phyloP scores from a whole-genome alignment of 495 filamentous ascomycete species.

The Aspergillus incahuasiensis region DNA sequence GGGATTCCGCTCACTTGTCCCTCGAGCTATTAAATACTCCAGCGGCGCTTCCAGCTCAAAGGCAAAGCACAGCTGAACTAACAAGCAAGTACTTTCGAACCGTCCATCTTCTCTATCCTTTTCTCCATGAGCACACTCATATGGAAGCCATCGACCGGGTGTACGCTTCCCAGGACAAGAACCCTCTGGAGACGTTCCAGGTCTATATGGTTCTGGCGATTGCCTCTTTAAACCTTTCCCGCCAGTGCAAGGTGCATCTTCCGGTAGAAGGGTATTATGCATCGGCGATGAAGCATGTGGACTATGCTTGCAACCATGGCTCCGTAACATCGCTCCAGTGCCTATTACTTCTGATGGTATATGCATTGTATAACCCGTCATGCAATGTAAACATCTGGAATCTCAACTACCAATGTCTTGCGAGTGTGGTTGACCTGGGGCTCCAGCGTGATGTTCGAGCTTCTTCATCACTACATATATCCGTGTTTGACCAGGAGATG shows the following conservation, averaged over 20 bases:
- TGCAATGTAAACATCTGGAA: slow-evolving; percentile 45
- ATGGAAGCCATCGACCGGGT: slow-evolving; percentile 29
- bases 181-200: slow-evolving; percentile 31
- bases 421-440: slow-evolving; percentile 42
- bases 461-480: slow-evolving; percentile 28
- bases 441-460: slow-evolving; percentile 40
- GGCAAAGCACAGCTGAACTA: slow-evolving; percentile 33
- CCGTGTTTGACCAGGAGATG: slow-evolving; percentile 43
- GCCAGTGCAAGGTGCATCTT: slow-evolving; percentile 35
- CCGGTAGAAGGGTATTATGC: slow-evolving; percentile 42
- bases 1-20: slow-evolving; percentile 19
- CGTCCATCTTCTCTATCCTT: slow-evolving; percentile 39
- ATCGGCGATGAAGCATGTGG: slow-evolving; percentile 38
- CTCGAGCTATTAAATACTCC: slow-evolving; percentile 34
- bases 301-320: slow-evolving; percentile 32
- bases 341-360: slow-evolving; percentile 42
- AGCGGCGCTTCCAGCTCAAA: slow-evolving; percentile 28
- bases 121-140: slow-evolving; percentile 39
- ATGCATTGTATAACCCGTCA: slow-evolving; percentile 43
- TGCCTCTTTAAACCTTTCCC: slow-evolving; percentile 37
- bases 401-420: slow-evolving; percentile 45
- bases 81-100: slow-evolving; percentile 39
- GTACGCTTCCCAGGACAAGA: slow-evolving; percentile 19
- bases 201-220: slow-evolving; percentile 46
- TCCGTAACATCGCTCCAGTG: slow-evolving; percentile 39